These are phyloP conservation scores for Sistotremastrum niveocremeum DNA, from an alignment of 768 basidiomycete species.

Conservation along the genomic window DNA sequence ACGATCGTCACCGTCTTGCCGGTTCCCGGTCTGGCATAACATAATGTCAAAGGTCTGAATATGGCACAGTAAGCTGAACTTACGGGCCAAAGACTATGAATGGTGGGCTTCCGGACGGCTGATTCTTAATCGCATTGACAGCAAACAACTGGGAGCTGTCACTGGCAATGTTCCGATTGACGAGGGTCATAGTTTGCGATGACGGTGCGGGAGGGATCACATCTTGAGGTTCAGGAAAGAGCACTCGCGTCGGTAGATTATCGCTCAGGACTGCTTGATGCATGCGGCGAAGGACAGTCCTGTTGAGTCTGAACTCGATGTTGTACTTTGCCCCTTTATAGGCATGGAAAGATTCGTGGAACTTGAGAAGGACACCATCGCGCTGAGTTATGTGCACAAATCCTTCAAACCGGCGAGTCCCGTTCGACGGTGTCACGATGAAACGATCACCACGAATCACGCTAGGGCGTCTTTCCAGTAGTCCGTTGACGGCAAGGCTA, in stretches of 20 bases:
- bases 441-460: slow-evolving; percentile 36
- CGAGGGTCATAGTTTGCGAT: slow-evolving; percentile 11
- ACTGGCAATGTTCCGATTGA: slow-evolving; percentile 29
- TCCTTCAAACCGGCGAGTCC: slow-evolving; percentile 39
- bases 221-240: slow-evolving; percentile 33
- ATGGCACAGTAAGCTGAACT: slow-evolving; percentile 10
- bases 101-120: slow-evolving; percentile 32
- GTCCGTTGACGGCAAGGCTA: slow-evolving; percentile 32
- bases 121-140: slow-evolving; percentile 31
- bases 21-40: slow-evolving; percentile 7
- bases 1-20: slow-evolving; percentile 10
- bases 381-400: slow-evolving; percentile 39
- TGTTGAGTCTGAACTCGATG: slow-evolving; percentile 41
- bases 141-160: slow-evolving; percentile 38
- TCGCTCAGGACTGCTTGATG: slow-evolving; percentile 40
- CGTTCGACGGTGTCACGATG: slow-evolving; percentile 27
- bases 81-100: slow-evolving; percentile 55
- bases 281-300: slow-evolving; percentile 41
- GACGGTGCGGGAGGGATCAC: slow-evolving; percentile 9
- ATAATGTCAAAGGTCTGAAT: neutral
- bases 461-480: slow-evolving; percentile 45
- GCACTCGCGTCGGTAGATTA: slow-evolving; percentile 30
- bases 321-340: slow-evolving; percentile 27
- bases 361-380: slow-evolving; percentile 37
- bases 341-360: slow-evolving; percentile 28